Evolutionary conservation across 208 protist species (phyloP), one percentile per base, ranked within the genome.

Genomic region (Crithidia bombi): DNA sequence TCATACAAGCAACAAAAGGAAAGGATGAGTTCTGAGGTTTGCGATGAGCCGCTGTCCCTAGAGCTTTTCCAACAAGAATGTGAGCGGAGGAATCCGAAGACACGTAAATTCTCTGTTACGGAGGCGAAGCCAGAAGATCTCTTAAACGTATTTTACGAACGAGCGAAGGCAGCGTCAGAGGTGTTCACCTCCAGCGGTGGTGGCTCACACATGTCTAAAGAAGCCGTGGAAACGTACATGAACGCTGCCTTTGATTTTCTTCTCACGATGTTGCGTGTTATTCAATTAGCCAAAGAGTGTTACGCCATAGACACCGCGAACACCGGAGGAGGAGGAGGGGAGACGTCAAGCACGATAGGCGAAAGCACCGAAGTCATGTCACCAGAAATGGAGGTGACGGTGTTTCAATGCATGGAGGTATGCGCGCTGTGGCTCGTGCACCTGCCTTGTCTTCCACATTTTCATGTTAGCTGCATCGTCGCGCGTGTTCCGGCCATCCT

Each of bases 1-100:
- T 49, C 44, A 6, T 21, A 49, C 44, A 49, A 38, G 28, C 0
- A 38, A 3, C 5, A 38, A 56, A 5, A 38, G 21, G 19, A 17
- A 33, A 61, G 32, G 15, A 61, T 51, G 57, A 64, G 36, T 26
- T 47, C 39, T 21, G 3, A 23, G 41, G 26, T 30, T 19, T 0
- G n/a, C 1, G 30, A 54, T 14, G 59, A 65, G 32, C 28, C 44
- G 41, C 15, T 65, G 26, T 65, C 59, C 1, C 19, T 41, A 5
- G 4, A 17, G 21, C 59, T 65, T n/a, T 32, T 65, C 11, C 10
- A 65, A 25, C 44, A 65, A 23, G 59, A 65, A 44, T 14, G 46
- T 4, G 14, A 32, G 3, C 59, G 59, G 15, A 35, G 1, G 0
- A 36, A 1, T 9, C 49, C 2, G 33, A n/a, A n/a, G 30, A 62